A percentile compares a stretch with the other conserved stretches of the same genome.
Conservation (phyloP, 176 grass and related monocot species). For the Microstegium vimineum region DNA sequence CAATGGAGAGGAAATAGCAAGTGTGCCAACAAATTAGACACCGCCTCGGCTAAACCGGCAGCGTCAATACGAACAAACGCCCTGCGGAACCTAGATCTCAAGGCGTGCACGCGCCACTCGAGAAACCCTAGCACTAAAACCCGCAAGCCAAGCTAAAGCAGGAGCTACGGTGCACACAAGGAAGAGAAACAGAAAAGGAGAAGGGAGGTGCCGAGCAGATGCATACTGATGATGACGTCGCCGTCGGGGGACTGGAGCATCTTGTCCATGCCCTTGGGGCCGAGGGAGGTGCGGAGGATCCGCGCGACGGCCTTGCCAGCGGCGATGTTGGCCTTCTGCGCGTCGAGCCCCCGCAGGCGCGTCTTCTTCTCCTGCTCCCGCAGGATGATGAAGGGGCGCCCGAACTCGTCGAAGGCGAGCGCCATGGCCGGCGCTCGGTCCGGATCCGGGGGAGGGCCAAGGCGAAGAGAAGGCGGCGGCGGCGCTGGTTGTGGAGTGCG, state of each 20-base stretch:
- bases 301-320: constrained; percentile 49
- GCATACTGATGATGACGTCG: constrained; percentile 71
- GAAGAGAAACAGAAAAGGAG: neutral
- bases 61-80: neutral
- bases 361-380: constrained; percentile 68
- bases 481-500: neutral
- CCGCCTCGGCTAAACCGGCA: neutral
- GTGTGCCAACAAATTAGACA: neutral
- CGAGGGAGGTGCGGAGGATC: constrained; percentile 66
- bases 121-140: constrained; percentile 12
- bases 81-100: neutral
- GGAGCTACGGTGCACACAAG: neutral
- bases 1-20: neutral
- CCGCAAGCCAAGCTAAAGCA: neutral
- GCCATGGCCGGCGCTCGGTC: constrained; percentile 42
- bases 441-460: neutral
- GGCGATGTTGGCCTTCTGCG: constrained; percentile 76
- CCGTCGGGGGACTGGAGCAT: constrained; percentile 72
- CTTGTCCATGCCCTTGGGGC: constrained; percentile 87
- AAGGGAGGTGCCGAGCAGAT: neutral
- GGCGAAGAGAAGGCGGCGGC: neutral
- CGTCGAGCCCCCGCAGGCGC: constrained; percentile 53
- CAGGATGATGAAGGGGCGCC: constrained; percentile 62
- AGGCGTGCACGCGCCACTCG: neutral
- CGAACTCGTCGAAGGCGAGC: constrained; percentile 73